Evolutionary conservation across 75 land plant genomes (phyloP), one percentile per base, ranked within the genome.

Genomic region (Ceratopteris richardii): DNA sequence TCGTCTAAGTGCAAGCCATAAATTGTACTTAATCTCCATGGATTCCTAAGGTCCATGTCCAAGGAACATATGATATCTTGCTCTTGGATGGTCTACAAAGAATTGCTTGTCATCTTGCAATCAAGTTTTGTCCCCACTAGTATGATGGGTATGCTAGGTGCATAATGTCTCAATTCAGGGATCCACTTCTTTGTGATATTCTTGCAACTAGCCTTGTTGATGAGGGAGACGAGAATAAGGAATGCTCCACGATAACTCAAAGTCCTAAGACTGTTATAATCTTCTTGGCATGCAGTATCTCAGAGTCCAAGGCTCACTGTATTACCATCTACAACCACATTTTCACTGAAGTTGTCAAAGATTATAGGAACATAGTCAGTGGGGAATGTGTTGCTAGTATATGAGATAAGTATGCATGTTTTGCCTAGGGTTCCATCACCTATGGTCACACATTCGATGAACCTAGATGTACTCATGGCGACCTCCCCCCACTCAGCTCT

Each of bases 371-470:
- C 62, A 47, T 82, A 82, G 31, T 80, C 96, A 70, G 88, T 87
- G 20, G 96, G 96, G 52, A 90, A 90, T 1, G 87, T 90, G 74
- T 90, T 90, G 74, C 96, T 90, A 54, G 96, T 90, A 63, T 90
- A 90, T 52, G 85, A 90, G 21, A 90, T 90, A 33, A 90, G 92
- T 88, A 90, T 87, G 65, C 96, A 90, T 17, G 96, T 90, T 66
- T 90, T 90, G 11, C 96, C 96, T 36, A 90, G 85, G 36, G 96
- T 93, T n/a, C 96, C 96, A 77, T 90, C 96, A 33, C 96, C 96
- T 23, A 90, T 85, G 0, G 92, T 90, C 26, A 90, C 96, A 54
- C 96, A 90, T 63, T 90, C 87, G 76, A 90, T 90, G 70, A 90
- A 90, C 50, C 50, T n/a, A 5, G 50, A 46, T 5, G 18, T 46